phyloP scores from a whole-genome alignment of 2,329 filamentous ascomycete genomes.

The Chalaropsis ovoidea region DNA sequence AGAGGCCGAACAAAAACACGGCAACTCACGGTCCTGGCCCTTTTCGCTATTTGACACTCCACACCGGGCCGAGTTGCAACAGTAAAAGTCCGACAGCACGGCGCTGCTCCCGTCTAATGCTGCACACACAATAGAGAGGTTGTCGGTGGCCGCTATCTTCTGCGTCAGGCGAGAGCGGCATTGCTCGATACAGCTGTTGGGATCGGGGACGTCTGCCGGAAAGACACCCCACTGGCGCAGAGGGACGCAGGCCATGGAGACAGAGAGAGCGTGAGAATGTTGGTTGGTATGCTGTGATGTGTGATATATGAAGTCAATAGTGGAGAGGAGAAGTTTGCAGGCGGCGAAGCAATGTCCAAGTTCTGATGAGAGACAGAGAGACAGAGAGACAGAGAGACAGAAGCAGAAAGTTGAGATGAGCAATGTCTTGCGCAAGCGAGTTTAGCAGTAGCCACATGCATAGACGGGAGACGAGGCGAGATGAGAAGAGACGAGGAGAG shows the following conservation, averaged over 20 bases:
- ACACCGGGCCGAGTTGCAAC: conserved; percentile 25
- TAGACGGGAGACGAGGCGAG: conserved; percentile 3
- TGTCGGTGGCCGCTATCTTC: conserved; percentile 19
- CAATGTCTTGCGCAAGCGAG: conserved; percentile 14
- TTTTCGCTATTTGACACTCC: conserved; percentile 22
- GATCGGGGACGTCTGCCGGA: conserved; percentile 25
- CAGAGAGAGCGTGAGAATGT: background rate
- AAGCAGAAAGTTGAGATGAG: background rate
- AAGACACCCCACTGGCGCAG: conserved; percentile 2
- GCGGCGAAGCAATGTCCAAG: background rate
- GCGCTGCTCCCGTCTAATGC: conserved; percentile 10
- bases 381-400: background rate
- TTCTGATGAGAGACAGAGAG: conserved; percentile 5
- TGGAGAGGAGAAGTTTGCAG: background rate
- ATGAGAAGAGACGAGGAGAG: conserved; percentile 1
- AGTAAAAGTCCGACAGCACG: conserved; percentile 23
- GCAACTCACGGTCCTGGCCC: conserved; percentile 25
- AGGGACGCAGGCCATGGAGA: conserved; percentile 1
- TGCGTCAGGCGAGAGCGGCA: conserved; percentile 23
- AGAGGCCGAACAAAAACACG: background rate
- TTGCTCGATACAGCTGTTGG: conserved; percentile 19
- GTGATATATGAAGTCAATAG: background rate
- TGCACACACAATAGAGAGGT: conserved; percentile 18
- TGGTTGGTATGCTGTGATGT: background rate
- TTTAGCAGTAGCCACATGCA: conserved; percentile 1